Base-by-base conservation (phyloP, 345 rosid species). In the Jatropha curcas region DNA sequence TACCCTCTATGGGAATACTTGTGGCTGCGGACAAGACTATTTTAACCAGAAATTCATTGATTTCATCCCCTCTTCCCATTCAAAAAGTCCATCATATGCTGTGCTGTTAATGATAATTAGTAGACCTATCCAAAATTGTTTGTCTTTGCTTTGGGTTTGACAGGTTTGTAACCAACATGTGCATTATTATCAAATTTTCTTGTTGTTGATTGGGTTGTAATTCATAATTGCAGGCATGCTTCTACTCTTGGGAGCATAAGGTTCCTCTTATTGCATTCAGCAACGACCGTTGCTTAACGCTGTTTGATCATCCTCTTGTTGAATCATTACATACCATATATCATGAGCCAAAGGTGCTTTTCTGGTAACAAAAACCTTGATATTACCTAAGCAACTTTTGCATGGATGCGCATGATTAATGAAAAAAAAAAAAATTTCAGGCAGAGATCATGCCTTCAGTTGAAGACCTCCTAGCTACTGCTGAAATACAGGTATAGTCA, bases 241-340 rank as follows among this genome's bases (percentile, higher is more conserved):
- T 78, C 34, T 95, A 88, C 82, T 95, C 98, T 70, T 74, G 80
- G 84, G 86, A 91, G 86, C 91, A 92, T 57, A 82, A 84, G 74
- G 81, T 93, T 84, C 99, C 98, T 75, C 89, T 95, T n/a, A 75
- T 95, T 65, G 98, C 98, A 66, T 95, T 91, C 81, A 70, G 93
- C 71, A 84, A 83, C 55, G 92, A 84, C 77, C 94, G 93, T 30
- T 93, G 97, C 84, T 86, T 95, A 67, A 91, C 97, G 5, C 79
- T 93, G 58, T 95, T 90, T 79, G 89, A 88, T 72, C 93, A 95
- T 76, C 97, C 94, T 62, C 88, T 86, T 43, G 90, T 95, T 27
- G 85, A 91, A 64, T 84, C 91, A 43, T 84, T 95, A 68, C 96
- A 93, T 75, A 86, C 89, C 41, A 66, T 81, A 73, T 93, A 91